These are phyloP conservation scores for Moniliella sp. DNA, from an alignment of 1,284 basidiomycete genomes.

Conservation along the genomic window DNA sequence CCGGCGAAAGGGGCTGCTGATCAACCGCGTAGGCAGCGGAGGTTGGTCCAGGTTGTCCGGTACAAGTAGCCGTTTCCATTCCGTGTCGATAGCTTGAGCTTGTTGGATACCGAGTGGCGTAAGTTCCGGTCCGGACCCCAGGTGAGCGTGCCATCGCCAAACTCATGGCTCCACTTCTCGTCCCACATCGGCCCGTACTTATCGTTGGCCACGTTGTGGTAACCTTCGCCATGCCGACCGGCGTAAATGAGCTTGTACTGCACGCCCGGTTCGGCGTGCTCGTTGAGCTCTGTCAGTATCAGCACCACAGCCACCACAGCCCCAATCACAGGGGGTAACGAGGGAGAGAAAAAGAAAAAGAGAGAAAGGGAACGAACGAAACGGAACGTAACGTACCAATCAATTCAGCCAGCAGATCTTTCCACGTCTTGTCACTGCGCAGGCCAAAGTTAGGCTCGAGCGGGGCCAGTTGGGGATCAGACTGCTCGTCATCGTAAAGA, in stretches of 20 bases:
- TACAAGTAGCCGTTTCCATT: conserved; percentile 6
- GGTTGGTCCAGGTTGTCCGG: conserved; percentile 4
- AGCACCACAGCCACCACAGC: too few relatives aligned
- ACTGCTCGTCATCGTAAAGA: not conserved
- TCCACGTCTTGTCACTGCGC: not conserved
- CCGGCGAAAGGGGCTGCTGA: conserved; percentile 7
- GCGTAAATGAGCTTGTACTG: conserved; percentile 12
- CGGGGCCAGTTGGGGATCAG: not conserved
- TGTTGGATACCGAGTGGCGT: conserved; percentile 10
- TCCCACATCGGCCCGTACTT: conserved; percentile 13
- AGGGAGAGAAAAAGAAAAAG: too few relatives aligned
- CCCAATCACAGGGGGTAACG: too few relatives aligned
- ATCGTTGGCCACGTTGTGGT: conserved; percentile 11
- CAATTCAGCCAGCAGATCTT: not conserved
- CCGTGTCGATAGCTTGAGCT: conserved; percentile 9
- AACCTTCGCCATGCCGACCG: conserved; percentile 13
- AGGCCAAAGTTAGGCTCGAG: not conserved
- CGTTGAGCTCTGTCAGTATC: not conserved
- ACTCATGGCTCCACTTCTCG: conserved; percentile 7
- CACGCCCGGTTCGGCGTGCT: not conserved
- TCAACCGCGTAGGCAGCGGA: conserved; percentile 7
- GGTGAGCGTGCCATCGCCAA: conserved; percentile 6
- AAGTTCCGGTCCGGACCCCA: conserved; percentile 12
- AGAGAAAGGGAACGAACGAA: too few relatives aligned
- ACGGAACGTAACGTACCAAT: too few relatives aligned